These are phyloP conservation scores for Ceratopteris richardii DNA, from an alignment of 75 land plant species.

Conservation along the genomic window DNA sequence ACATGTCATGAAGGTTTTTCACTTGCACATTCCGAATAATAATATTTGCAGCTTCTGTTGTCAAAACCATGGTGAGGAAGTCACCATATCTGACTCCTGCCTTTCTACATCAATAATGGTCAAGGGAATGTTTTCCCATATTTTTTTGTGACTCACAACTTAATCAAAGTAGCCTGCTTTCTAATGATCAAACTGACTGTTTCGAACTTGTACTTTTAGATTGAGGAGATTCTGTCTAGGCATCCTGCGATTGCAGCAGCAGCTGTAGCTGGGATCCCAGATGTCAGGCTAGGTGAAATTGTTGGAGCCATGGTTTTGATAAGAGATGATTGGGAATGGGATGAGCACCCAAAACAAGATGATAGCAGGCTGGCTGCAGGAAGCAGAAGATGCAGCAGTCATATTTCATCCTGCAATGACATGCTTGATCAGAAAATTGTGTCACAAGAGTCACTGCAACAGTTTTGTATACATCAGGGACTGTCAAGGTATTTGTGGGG, in stretches of 20 bases:
- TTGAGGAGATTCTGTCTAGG: slow-evolving; percentile 44
- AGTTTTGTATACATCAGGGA: slow-evolving; percentile 40
- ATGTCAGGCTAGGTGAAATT: slow-evolving; percentile 46
- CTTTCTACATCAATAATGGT: too few species aligned
- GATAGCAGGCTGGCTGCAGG: too few species aligned
- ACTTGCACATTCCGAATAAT: too few species aligned
- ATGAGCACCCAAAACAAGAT: slow-evolving; percentile 9
- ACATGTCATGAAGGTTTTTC: too few species aligned
- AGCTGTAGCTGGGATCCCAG: slow-evolving; percentile 59
- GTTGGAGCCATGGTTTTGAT: slow-evolving; percentile 54
- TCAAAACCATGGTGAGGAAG: too few species aligned
- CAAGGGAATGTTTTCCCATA: too few species aligned
- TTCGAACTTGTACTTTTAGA: too few species aligned
- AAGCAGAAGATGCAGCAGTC: not conserved
- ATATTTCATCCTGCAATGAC: not conserved
- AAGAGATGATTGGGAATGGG: slow-evolving; percentile 61
- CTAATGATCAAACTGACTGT: too few species aligned
- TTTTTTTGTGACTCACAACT: too few species aligned
- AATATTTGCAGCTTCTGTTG: too few species aligned
- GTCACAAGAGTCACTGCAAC: slow-evolving; percentile 27
- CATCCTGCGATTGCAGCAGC: slow-evolving; percentile 38
- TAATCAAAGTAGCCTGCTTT: too few species aligned
- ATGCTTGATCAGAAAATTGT: slow-evolving; percentile 3
- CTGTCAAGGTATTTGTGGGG: slow-evolving; percentile 39
- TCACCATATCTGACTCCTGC: too few species aligned